Percentiles rank a stretch among this genome's conserved stretches.
phyloP scores from a whole-genome alignment of 177 flowering plant genomes.

The Tripterygium wilfordii region DNA sequence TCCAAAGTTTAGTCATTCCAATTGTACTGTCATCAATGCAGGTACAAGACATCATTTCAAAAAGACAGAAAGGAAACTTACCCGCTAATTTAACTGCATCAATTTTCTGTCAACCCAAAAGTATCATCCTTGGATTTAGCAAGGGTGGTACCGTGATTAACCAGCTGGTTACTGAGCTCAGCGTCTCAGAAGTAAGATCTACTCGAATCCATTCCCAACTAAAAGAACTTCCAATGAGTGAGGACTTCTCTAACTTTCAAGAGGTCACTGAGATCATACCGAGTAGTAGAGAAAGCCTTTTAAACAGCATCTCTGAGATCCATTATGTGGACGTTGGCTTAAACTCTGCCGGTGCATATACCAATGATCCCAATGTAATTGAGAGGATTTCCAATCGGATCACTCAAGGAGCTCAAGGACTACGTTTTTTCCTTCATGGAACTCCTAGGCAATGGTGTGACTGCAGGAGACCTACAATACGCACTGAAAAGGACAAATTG shows the following conservation, averaged over 20 bases:
- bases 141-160: slow-evolving; percentile 84
- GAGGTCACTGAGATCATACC: slow-evolving; percentile 39
- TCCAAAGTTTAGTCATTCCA: too few relatives aligned
- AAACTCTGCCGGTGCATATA: slow-evolving; percentile 71
- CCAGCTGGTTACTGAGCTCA: slow-evolving; percentile 72
- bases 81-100: slow-evolving; percentile 15
- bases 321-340: slow-evolving; percentile 89
- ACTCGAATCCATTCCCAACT: neutral
- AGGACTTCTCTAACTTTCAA: neutral
- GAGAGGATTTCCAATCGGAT: slow-evolving; percentile 35
- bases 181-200: slow-evolving; percentile 19
- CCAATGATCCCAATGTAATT: slow-evolving; percentile 44
- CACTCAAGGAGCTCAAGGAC: slow-evolving; percentile 16
- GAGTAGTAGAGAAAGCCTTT: slow-evolving; percentile 36
- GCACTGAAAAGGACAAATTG: slow-evolving; percentile 57
- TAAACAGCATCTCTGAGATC: slow-evolving; percentile 63
- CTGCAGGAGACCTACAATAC: slow-evolving; percentile 45
- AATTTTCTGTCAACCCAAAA: slow-evolving; percentile 27
- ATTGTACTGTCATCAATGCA: slow-evolving; percentile 12
- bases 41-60: slow-evolving; percentile 39
- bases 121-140: slow-evolving; percentile 76
- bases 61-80: slow-evolving; percentile 15
- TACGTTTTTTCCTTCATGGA: slow-evolving; percentile 71
- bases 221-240: slow-evolving; percentile 3
- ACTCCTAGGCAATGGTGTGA: slow-evolving; percentile 93